phyloP scores from a whole-genome alignment of 2,329 filamentous ascomycete species.

The Colletotrichum sp. region DNA sequence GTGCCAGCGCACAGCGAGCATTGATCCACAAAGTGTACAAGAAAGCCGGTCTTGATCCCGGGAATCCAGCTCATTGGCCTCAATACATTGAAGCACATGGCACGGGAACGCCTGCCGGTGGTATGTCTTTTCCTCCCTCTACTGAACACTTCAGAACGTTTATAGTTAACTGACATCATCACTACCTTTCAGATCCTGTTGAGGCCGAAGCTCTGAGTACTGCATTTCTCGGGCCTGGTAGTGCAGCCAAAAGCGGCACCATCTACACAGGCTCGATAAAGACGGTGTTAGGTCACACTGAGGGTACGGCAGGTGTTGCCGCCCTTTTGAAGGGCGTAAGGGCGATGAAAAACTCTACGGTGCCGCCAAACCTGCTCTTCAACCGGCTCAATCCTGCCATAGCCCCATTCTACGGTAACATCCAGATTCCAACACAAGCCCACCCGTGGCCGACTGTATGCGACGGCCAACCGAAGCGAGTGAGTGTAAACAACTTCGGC shows the following conservation, averaged over 20 bases:
- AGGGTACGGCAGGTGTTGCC: constrained; percentile 30
- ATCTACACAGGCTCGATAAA: constrained; percentile 30
- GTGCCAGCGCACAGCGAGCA: constrained; percentile 25
- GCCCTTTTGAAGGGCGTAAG: constrained; percentile 28
- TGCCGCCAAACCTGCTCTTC: constrained; percentile 36
- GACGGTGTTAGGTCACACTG: constrained; percentile 31
- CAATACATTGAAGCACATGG: constrained; percentile 38
- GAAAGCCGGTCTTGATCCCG: background rate
- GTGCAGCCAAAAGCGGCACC: constrained; percentile 35
- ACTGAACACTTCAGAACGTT: background rate
- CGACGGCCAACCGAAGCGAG: background rate
- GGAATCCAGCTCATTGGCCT: constrained; percentile 3
- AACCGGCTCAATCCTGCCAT: constrained; percentile 31
- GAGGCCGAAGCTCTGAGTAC: constrained; percentile 35
- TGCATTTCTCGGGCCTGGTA: constrained; percentile 24
- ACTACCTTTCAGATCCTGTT: constrained; percentile 18
- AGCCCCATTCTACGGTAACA: constrained; percentile 25
- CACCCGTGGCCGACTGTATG: constrained; percentile 22
- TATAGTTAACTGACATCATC: background rate
- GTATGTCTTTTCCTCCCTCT: constrained; percentile 31
- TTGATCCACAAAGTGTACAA: constrained; percentile 32
- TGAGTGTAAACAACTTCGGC: constrained; percentile 40
- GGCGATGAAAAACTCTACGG: constrained; percentile 20
- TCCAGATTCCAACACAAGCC: constrained; percentile 14
- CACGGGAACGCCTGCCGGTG: constrained; percentile 41